A percentile compares a stretch with the other conserved stretches of the same genome.
These are phyloP conservation scores for Maudiozyma humilis DNA, from an alignment of 1,139 yeast genomes.

Conservation along the genomic window DNA sequence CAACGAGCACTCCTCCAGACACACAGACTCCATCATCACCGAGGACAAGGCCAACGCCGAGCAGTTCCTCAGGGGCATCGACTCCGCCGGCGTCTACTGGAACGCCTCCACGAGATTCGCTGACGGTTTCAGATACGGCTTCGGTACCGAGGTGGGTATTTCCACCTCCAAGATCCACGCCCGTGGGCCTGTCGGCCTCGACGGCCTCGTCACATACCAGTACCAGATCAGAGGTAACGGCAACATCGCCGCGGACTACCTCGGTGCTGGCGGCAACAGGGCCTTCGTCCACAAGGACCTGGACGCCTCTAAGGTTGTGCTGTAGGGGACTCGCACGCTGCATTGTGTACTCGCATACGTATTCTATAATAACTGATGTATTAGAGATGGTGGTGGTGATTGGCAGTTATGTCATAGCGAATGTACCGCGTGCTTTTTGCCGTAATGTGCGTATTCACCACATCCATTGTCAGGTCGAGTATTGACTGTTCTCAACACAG, in stretches of 20 bases:
- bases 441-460: too few species aligned
- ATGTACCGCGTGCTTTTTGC: too few species aligned
- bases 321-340: slow-evolving; percentile 9
- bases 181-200: slow-evolving; percentile 96
- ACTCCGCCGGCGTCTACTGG: slow-evolving; percentile 98
- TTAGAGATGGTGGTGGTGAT: too few species aligned
- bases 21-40: slow-evolving; percentile 88
- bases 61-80: slow-evolving; percentile 72
- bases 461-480: too few species aligned
- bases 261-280: slow-evolving; percentile 85
- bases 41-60: slow-evolving; percentile 63
- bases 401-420: too few species aligned
- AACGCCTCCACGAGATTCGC: slow-evolving; percentile 95
- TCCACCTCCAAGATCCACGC: slow-evolving; percentile 96
- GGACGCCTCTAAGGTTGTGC: slow-evolving; percentile 29
- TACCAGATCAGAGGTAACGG: slow-evolving; percentile 88
- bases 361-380: too few species aligned
- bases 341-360: too few species aligned
- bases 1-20: slow-evolving; percentile 87
- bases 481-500: too few species aligned
- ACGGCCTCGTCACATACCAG: slow-evolving; percentile 92
- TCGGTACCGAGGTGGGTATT: slow-evolving; percentile 97
- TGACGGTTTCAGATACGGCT: slow-evolving; percentile 96
- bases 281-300: slow-evolving; percentile 69
- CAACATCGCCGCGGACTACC: slow-evolving; percentile 82